phyloP scores from a whole-genome alignment of 345 rosid genomes.

The Brassica cretica region DNA sequence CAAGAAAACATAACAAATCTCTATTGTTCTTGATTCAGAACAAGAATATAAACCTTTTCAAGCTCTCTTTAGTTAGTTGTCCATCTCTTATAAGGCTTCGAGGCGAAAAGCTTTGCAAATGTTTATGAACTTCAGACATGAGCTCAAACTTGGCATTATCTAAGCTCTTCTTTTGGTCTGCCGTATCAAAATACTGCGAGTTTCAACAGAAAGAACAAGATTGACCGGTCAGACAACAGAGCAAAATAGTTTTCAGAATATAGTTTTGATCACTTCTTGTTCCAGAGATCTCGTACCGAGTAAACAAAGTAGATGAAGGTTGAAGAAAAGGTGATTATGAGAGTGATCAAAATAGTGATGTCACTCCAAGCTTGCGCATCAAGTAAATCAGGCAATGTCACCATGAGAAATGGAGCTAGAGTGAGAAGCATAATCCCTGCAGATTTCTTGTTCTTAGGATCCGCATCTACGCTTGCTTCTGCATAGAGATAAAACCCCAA shows the following conservation, averaged over 20 bases:
- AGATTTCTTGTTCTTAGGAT: slow-evolving; percentile 40
- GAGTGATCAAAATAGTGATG: slow-evolving; percentile 29
- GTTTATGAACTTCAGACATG: slow-evolving; percentile 43
- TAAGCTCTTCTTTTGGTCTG: slow-evolving; percentile 40
- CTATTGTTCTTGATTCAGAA: background rate
- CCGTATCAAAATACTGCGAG: slow-evolving; percentile 32
- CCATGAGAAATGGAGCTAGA: slow-evolving; percentile 37
- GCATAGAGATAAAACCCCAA: slow-evolving; percentile 11
- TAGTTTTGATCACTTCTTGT: background rate
- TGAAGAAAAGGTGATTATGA: slow-evolving; percentile 31
- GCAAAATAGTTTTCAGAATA: background rate
- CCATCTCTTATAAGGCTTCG: slow-evolving; percentile 39
- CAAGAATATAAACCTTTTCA: slow-evolving; percentile 34
- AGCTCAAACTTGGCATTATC: slow-evolving; percentile 42
- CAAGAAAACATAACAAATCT: slow-evolving; percentile 3
- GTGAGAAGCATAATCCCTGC: slow-evolving; percentile 43
- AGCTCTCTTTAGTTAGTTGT: slow-evolving; percentile 41
- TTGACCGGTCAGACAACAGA: background rate
- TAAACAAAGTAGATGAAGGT: slow-evolving; percentile 38
- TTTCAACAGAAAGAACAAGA: background rate
- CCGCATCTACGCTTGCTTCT: slow-evolving; percentile 39
- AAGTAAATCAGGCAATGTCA: slow-evolving; percentile 36
- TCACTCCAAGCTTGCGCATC: slow-evolving; percentile 33
- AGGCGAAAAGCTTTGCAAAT: slow-evolving; percentile 39
- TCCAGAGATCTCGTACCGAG: slow-evolving; percentile 30